Percentiles rank a stretch among this genome's conserved stretches.
Conservation (phyloP, 2,329 filamentous ascomycete species). For the Aspergillus arachidicola region DNA sequence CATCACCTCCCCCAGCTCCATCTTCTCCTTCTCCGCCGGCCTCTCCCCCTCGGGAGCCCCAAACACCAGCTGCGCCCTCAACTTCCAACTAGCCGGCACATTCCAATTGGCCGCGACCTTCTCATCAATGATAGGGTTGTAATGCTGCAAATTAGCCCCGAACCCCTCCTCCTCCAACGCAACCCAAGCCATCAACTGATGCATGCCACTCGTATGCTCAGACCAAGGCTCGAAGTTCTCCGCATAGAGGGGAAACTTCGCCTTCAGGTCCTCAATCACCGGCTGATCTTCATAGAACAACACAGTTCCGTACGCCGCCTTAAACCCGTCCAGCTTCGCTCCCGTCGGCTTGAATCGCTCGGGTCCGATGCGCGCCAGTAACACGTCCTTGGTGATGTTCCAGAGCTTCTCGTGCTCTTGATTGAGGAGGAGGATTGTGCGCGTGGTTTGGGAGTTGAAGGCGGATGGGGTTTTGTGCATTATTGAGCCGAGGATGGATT, state of each 20-base stretch:
- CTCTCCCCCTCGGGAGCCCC: conserved; percentile 32
- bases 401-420: conserved; percentile 83
- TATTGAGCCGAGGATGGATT: conserved; percentile 38
- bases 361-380: conserved; percentile 67
- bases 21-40: conserved; percentile 11
- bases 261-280: conserved; percentile 57
- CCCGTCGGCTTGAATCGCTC: conserved; percentile 42
- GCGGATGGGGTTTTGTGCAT: conserved; percentile 69
- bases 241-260: conserved; percentile 62
- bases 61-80: conserved; percentile 80
- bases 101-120: conserved; percentile 69
- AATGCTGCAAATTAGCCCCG: conserved; percentile 84
- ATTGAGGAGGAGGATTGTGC: conserved; percentile 73
- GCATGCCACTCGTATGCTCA: conserved; percentile 73
- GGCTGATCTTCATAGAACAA: conserved; percentile 79
- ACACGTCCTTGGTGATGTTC: conserved; percentile 59
- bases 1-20: conserved; percentile 8
- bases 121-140: conserved; percentile 79
- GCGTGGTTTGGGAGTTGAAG: conserved; percentile 82
- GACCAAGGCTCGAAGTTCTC: conserved; percentile 71
- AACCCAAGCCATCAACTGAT: conserved; percentile 71
- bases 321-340: conserved; percentile 56
- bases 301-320: conserved; percentile 73
- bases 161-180: conserved; percentile 78
- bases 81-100: conserved; percentile 68